Evolutionary conservation across 148 eudicot genomes (phyloP).

Genomic region (Mesembryanthemum crystallinum): DNA sequence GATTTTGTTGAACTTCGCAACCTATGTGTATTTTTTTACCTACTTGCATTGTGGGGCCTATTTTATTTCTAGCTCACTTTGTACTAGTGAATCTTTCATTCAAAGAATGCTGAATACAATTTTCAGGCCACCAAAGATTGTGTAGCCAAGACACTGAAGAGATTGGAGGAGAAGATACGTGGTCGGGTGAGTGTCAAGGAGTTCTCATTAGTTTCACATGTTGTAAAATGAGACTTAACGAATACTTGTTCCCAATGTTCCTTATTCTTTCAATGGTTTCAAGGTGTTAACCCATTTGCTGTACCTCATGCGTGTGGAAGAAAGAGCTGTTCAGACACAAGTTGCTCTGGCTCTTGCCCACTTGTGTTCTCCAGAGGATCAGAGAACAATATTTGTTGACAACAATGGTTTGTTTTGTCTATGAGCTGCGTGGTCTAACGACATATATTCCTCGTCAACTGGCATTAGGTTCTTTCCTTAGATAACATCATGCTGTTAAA

Average conservation of each 20-base stretch:
- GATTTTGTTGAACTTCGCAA: neutral
- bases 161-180: constrained; percentile 91
- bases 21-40: neutral
- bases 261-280: neutral
- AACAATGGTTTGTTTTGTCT: constrained; percentile 46
- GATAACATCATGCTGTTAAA: neutral
- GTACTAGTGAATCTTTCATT: neutral
- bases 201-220: constrained; percentile 12
- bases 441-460: neutral
- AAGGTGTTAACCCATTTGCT: constrained; percentile 71
- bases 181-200: constrained; percentile 58
- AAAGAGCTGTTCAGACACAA: constrained; percentile 59
- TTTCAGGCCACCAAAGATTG: constrained; percentile 86
- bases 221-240: neutral
- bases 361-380: constrained; percentile 84
- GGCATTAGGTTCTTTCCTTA: neutral
- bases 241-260: neutral
- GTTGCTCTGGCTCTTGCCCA: constrained; percentile 90
- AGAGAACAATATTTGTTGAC: constrained; percentile 59
- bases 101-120: neutral
- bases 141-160: constrained; percentile 76
- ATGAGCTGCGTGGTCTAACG: neutral
- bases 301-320: constrained; percentile 75
- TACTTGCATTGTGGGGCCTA: neutral
- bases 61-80: neutral